Conservation (phyloP, 208 protist species). For the Trypanosomatidae sp. region DNA sequence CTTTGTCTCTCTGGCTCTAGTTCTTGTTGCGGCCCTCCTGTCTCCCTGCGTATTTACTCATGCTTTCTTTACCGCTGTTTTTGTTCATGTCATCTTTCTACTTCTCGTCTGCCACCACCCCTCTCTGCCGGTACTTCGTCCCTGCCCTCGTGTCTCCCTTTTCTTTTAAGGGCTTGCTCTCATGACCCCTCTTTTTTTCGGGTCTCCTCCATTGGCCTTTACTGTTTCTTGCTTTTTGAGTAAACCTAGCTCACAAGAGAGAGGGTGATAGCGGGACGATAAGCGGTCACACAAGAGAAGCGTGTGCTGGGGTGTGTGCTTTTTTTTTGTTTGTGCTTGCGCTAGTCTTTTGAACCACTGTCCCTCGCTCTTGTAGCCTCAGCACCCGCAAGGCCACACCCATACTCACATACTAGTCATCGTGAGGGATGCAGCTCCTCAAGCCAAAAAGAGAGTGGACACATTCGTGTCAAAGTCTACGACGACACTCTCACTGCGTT, state of each 20-base stretch:
- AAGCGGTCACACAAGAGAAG: background rate
- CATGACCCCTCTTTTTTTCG: background rate
- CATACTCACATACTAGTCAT: background rate
- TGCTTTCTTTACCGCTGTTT: background rate
- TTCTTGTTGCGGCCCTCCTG: background rate
- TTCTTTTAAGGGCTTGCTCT: slow-evolving; percentile 2
- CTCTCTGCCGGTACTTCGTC: background rate
- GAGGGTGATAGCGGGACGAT: background rate
- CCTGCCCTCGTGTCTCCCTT: background rate
- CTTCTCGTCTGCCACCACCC: background rate
- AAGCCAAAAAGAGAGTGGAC: background rate
- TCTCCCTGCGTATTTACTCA: background rate
- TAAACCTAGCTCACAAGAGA: background rate
- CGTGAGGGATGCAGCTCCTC: background rate
- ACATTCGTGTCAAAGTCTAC: background rate
- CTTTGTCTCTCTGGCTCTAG: background rate
- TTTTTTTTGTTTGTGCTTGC: background rate
- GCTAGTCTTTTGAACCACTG: background rate
- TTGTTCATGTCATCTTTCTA: background rate
- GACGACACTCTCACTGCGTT: background rate
- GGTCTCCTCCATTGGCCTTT: background rate
- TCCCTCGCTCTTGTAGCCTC: background rate
- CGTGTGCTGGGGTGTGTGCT: background rate
- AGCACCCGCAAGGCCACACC: background rate
- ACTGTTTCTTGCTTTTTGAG: background rate